A percentile compares a stretch with the other conserved stretches of the same genome.
Conservation (phyloP, 2,329 filamentous ascomycete genomes). For the Pseudocercospora crystallina region DNA sequence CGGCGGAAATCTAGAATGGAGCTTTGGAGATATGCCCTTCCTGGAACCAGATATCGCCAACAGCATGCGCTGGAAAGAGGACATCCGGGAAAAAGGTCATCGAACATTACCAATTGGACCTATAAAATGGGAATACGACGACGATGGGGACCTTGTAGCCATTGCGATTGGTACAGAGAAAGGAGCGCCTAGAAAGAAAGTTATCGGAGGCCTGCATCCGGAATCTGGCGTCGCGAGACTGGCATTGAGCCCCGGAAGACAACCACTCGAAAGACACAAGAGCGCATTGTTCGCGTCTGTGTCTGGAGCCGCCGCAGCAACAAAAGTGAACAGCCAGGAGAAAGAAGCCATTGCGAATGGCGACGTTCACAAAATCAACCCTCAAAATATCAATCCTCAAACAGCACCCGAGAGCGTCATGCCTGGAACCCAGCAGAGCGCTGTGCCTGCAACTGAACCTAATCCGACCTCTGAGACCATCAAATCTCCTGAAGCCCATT, state of each 20-base stretch:
- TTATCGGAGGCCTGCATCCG: constrained; percentile 41
- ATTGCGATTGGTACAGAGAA: constrained; percentile 46
- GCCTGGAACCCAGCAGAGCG: background rate
- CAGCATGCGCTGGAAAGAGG: constrained; percentile 42
- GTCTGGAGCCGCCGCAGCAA: constrained; percentile 6
- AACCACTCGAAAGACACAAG: constrained; percentile 19
- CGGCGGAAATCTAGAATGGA: constrained; percentile 80
- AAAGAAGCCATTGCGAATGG: constrained; percentile 8
- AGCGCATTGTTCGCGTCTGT: constrained; percentile 18
- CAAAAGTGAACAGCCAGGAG: constrained; percentile 1
- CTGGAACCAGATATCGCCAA: constrained; percentile 60
- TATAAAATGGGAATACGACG: constrained; percentile 46
- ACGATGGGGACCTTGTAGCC: constrained; percentile 45
- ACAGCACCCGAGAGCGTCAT: constrained; percentile 3
- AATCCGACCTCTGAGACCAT: constrained; percentile 16
- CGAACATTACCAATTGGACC: constrained; percentile 49
- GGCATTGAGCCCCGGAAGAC: constrained; percentile 30
- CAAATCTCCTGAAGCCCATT: constrained; percentile 14
- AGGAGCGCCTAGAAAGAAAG: constrained; percentile 39
- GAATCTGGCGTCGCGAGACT: constrained; percentile 25
- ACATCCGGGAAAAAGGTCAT: constrained; percentile 28
- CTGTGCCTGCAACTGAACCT: background rate
- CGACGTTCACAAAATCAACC: background rate
- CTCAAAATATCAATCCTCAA: constrained; percentile 7
- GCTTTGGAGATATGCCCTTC: constrained; percentile 72